Base-by-base conservation (phyloP, 177 flowering plant species). In the Telopea speciosissima region DNA sequence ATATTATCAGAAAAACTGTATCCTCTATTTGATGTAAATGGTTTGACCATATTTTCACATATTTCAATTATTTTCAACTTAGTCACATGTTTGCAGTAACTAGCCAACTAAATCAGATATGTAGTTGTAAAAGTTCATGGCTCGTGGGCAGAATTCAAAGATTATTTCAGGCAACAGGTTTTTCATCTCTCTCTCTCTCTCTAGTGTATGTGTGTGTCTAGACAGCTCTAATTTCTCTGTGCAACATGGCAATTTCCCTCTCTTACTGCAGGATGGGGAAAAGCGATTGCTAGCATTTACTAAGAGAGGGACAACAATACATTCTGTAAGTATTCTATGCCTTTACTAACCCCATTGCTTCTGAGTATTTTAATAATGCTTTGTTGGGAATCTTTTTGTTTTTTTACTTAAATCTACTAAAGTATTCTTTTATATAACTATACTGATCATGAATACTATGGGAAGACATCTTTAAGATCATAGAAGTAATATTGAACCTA, bases 221-320 rank as follows among this genome's bases (percentile, higher is more conserved):
- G 3, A 26, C 31, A 26, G 31, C 31, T 0, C 5, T 33, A 7
- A 33, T 33, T 33, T 33, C 40, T 33, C 40, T 0, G 6, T 33
- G 40, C 40, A 33, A 33, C 40, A 33, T 33, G 40, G 40, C 40
- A 33, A 33, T 33, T 33, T 33, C 40, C 5, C 33, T 31, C 40
- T 70, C 68, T 24, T 65, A 33, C 23, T 76, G 58, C 80, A 92
- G 98, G 90, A 83, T 24, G 98, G 98, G 5, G 87, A 85, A 72
- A 94, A 94, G 67, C 81, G 97, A 49, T 76, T 94, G 79, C 81
- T 94, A 59, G 98, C 98, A 72, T 85, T 94, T 71, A 90, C 98
- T 1, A 94, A 94, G 80, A 83, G 88, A 80, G 98, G 96, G 74
- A 79, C 85, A 28, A 60, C 62, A 42, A 71, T 76, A 25, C 98